Conservation (phyloP, 768 basidiomycete genomes). For the Suillus ampliporus region DNA sequence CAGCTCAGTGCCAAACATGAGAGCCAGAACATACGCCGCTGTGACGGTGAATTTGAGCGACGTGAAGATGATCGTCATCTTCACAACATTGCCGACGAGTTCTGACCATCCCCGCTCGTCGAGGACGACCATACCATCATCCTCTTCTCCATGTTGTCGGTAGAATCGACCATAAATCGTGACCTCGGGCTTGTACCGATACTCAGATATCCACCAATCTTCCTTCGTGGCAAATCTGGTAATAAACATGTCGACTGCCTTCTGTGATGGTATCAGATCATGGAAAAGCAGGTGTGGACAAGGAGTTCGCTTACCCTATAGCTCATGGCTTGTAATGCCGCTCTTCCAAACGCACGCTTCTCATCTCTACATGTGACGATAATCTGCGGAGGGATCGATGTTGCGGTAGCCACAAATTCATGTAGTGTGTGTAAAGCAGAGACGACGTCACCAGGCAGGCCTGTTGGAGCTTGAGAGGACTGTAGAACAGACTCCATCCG, state of each 20-base stretch:
- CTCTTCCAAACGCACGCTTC: slow-evolving; percentile 36
- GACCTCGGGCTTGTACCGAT: slow-evolving; percentile 38
- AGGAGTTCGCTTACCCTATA: slow-evolving; percentile 31
- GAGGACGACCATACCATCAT: slow-evolving; percentile 37
- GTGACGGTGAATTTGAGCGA: slow-evolving; percentile 41
- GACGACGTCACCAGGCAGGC: slow-evolving; percentile 32
- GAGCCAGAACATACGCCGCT: slow-evolving; percentile 29
- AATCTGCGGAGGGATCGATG: slow-evolving; percentile 36
- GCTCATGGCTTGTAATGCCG: slow-evolving; percentile 38
- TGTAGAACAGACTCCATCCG: slow-evolving; percentile 27
- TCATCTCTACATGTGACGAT: slow-evolving; percentile 39
- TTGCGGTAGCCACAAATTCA: slow-evolving; percentile 34
- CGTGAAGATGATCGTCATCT: slow-evolving; percentile 37
- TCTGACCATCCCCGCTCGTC: slow-evolving; percentile 40
- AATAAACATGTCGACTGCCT: slow-evolving; percentile 37
- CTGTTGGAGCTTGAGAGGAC: slow-evolving; percentile 25
- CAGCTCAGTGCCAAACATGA: neutral
- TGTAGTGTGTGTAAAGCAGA: slow-evolving; percentile 35
- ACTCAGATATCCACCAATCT: slow-evolving; percentile 43
- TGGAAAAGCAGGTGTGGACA: neutral
- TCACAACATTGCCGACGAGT: slow-evolving; percentile 38
- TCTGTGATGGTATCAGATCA: slow-evolving; percentile 20
- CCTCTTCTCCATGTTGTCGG: slow-evolving; percentile 38
- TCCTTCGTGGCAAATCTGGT: slow-evolving; percentile 42
- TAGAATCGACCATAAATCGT: slow-evolving; percentile 41